phyloP scores from a whole-genome alignment of 202 grass and related monocot genomes.

The Cymbopogon flexuosus region DNA sequence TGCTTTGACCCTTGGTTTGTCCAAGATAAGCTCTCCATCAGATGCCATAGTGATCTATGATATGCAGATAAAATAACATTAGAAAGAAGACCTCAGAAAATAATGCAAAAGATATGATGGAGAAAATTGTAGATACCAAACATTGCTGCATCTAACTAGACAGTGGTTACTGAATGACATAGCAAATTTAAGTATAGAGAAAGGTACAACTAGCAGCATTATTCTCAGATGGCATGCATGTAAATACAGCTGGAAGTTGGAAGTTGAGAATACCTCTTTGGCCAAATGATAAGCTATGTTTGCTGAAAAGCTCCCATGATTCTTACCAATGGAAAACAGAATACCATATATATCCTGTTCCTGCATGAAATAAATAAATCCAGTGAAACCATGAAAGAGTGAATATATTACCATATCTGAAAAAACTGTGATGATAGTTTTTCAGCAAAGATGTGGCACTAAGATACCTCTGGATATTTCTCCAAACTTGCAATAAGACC shows the following conservation, averaged over 20 bases:
- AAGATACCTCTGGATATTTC: slow-evolving; percentile 75
- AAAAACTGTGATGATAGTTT: background rate
- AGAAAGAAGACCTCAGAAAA: background rate
- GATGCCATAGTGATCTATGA: slow-evolving; percentile 53
- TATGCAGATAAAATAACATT: slow-evolving; percentile 30
- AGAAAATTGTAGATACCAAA: background rate
- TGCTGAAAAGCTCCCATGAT: slow-evolving; percentile 61
- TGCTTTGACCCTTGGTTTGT: slow-evolving; percentile 59
- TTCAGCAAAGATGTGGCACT: slow-evolving; percentile 1
- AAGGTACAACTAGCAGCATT: background rate
- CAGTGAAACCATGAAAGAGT: slow-evolving; percentile 28
- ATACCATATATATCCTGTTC: slow-evolving; percentile 73
- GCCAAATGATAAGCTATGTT: slow-evolving; percentile 74
- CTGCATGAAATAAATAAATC: slow-evolving; percentile 51
- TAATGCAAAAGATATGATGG: background rate
- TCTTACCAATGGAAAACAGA: slow-evolving; percentile 78
- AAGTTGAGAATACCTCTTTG: slow-evolving; percentile 60
- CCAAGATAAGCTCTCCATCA: slow-evolving; percentile 62
- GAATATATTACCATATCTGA: background rate
- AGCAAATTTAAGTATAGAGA: background rate
- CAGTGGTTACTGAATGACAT: background rate
- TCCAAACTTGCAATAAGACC: slow-evolving; percentile 67
- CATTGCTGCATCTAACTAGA: background rate
- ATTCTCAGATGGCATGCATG: slow-evolving; percentile 10
- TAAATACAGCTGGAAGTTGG: slow-evolving; percentile 21